These are phyloP conservation scores for Phytophthora fragariaefolia DNA, from an alignment of 352 stramenopile species.

Conservation along the genomic window DNA sequence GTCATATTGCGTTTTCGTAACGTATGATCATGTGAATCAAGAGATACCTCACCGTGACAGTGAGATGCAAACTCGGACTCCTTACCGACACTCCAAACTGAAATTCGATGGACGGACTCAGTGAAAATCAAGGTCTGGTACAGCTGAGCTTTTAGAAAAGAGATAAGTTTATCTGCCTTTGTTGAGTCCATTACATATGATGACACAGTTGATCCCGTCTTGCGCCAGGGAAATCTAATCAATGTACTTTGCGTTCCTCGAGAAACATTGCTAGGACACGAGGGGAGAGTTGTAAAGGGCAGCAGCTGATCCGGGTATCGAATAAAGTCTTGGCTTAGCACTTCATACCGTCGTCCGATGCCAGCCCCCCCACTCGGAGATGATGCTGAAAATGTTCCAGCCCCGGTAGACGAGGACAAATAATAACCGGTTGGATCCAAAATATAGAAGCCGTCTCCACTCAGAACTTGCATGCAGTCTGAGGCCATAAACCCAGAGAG, in stretches of 20 bases:
- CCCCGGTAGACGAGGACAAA: constrained; percentile 34
- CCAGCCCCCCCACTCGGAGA: constrained; percentile 16
- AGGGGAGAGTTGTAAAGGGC: constrained; percentile 73
- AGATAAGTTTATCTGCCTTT: constrained; percentile 43
- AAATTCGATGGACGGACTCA: constrained; percentile 62
- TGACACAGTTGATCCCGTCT: constrained; percentile 46
- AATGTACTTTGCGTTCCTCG: constrained; percentile 61
- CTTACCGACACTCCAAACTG: constrained; percentile 70
- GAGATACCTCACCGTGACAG: constrained; percentile 54
- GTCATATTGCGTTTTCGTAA: constrained; percentile 57
- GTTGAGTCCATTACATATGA: constrained; percentile 39
- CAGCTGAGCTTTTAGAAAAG: constrained; percentile 52
- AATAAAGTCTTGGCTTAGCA: constrained; percentile 63
- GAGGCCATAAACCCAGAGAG: constrained; percentile 69
- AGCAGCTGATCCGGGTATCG: constrained; percentile 78
- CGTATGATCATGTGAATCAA: constrained; percentile 48
- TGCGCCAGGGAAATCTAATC: constrained; percentile 77
- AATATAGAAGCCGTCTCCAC: constrained; percentile 76
- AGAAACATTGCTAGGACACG: constrained; percentile 60
- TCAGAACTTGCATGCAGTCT: constrained; percentile 84
- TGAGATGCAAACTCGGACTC: constrained; percentile 67
- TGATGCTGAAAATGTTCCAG: constrained; percentile 9
- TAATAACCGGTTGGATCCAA: constrained; percentile 73
- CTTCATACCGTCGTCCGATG: constrained; percentile 65
- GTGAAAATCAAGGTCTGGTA: constrained; percentile 76